Evolutionary conservation across 768 basidiomycete genomes (phyloP), one percentile per base, ranked within the genome.

Genomic region (Zangia roseola): DNA sequence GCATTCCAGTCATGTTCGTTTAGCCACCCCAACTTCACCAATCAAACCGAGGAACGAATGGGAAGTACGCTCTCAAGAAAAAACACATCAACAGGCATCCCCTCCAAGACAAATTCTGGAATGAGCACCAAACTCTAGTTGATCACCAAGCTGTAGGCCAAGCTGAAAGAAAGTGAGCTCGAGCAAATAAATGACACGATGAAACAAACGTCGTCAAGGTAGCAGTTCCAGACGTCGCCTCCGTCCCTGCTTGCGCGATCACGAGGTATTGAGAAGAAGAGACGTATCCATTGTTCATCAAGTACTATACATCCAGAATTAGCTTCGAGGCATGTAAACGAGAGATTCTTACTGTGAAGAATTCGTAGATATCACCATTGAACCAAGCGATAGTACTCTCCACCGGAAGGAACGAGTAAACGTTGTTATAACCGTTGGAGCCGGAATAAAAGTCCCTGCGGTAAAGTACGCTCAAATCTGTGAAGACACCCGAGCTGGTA

Each of bases 201-300:
- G 5, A 12, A 25, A 68, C 79, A 58, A 55, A 84, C 83, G 78
- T 79, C 0, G 70, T 74, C 7, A 85, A 63, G 0, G 71, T 75
- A 9, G 78, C 82, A 25, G 71, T 69, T 19, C 83, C 83, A 10
- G 72, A 72, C 0, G 79, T 84, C 14, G 79, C 78, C 62, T 87
- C 85, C 0, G 80, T 81, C 6, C 85, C 85, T 6, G 74, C 83
- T 57, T 86, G 83, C 1, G 75, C 75, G 14, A 76, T 82, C 31
- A 63, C 74, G 44, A 86, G 70, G 67, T 74, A 86, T 55, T 86
- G 77, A 4, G 79, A 76, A 13, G 73, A 59, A 49, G 69, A 63
- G 28, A 87, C 54, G 5, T 74, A 71, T 28, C 75, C 68, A 40
- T 72, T 66, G 9, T 73, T 45, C 0, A 75, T 76, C 58, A 87